Conservation (phyloP, 495 filamentous ascomycete species). For the Hypoxylon cercidicola region DNA sequence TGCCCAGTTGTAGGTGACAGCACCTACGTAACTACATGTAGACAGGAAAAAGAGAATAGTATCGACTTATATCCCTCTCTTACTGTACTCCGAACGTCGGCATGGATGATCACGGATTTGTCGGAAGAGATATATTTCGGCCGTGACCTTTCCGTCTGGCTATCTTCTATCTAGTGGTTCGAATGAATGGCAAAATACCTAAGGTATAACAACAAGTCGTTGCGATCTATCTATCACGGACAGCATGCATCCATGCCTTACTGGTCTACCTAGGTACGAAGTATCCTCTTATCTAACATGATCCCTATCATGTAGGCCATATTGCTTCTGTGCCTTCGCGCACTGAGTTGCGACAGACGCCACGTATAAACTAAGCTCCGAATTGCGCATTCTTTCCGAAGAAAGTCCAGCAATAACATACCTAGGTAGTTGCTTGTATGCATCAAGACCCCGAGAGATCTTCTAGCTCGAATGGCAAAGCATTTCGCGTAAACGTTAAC, state of each 20-base stretch:
- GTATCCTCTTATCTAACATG: not conserved
- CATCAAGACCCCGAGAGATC: too few relatives aligned
- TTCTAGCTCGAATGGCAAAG: too few relatives aligned
- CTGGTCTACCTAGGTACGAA: not conserved
- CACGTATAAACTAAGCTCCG: not conserved
- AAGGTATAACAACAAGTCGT: conserved; percentile 21
- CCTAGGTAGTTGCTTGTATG: too few relatives aligned
- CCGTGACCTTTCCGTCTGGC: not conserved
- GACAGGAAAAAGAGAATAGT: not conserved
- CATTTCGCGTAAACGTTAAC: too few relatives aligned
- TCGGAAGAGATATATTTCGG: conserved; percentile 22
- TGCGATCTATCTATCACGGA: conserved; percentile 26
- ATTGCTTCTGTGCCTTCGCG: too few relatives aligned
- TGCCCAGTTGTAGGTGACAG: too few relatives aligned
- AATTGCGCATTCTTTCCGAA: not conserved
- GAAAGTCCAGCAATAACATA: too few relatives aligned
- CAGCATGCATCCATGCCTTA: conserved; percentile 2
- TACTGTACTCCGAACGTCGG: conserved; percentile 34
- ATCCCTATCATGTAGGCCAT: too few relatives aligned
- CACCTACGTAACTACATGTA: too few relatives aligned
- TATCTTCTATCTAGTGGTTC: not conserved
- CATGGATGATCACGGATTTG: conserved; percentile 10
- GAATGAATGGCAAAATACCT: not conserved
- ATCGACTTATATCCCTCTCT: conserved; percentile 16
- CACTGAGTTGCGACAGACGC: not conserved